These are phyloP conservation scores for Kurtzmaniella cleridarum DNA, from an alignment of 805 yeast genomes.

Conservation along the genomic window DNA sequence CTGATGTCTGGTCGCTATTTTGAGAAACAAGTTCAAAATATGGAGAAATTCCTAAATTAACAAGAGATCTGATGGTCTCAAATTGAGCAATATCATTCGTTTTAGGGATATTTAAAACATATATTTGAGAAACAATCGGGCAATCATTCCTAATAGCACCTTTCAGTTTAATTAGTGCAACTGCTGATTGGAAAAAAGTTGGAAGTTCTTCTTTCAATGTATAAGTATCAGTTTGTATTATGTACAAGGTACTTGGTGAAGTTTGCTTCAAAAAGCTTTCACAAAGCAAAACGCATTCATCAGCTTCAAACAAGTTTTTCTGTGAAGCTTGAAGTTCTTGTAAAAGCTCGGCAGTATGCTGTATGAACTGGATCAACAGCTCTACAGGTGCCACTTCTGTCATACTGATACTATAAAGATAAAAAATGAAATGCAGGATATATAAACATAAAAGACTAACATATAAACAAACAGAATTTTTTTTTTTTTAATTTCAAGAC, in stretches of 20 bases:
- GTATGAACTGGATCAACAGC: not conserved
- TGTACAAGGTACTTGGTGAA: conserved; percentile 16
- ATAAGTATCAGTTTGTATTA: conserved; percentile 6
- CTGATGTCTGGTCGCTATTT: conserved; percentile 4
- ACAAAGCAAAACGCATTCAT: not conserved
- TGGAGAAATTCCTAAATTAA: conserved; percentile 62
- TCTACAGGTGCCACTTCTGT: too few relatives aligned
- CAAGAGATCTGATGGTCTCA: conserved; percentile 52
- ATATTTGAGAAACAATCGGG: conserved; percentile 27
- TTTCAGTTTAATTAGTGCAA: conserved; percentile 41
- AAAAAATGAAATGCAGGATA: too few relatives aligned
- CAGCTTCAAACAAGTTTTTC: not conserved
- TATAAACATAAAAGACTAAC: too few relatives aligned
- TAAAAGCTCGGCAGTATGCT: not conserved
- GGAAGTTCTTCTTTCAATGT: conserved; percentile 6
- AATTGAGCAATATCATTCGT: conserved; percentile 12
- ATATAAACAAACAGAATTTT: not conserved
- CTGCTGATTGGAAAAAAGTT: conserved; percentile 12
- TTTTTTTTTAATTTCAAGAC: too few relatives aligned
- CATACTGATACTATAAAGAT: too few relatives aligned
- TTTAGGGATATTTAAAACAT: conserved; percentile 29
- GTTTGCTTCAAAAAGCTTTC: conserved; percentile 14
- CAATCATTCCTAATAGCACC: conserved; percentile 18
- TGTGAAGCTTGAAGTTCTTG: not conserved
- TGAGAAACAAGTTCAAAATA: conserved; percentile 50